Base-by-base conservation (phyloP, 495 filamentous ascomycete species). In the Cercophora sp. region DNA sequence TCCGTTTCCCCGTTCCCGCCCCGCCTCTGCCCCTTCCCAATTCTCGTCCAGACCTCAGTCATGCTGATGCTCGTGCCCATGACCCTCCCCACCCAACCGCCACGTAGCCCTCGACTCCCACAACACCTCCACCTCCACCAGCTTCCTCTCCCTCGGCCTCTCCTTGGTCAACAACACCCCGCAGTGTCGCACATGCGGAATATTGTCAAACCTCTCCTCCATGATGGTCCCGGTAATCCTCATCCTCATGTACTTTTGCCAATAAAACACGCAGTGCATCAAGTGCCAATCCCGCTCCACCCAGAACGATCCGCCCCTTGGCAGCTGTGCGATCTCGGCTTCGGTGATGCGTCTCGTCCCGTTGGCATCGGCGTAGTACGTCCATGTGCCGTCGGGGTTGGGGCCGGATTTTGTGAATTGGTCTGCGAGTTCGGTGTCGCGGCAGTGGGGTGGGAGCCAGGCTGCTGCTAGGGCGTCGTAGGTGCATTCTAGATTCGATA, bases 391-490 rank as follows among this genome's bases (percentile, higher is more conserved):
- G 40, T 43, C 26, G 2, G 20, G 16, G 5, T 22, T 22, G 6
- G 40, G 40, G 20, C 40, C 40, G 40, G 40, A 23, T 6, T 22
- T 18, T 18, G 2, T 15, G 40, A 43, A 43, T 6, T 43, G 19
- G 2, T 18, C 20, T 6, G 40, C 26, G 20, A 43, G 40, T 11
- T 18, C 40, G 16, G 8, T 10, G 20, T 43, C 40, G 4, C 40
- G 40, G 40, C 40, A 43, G 22, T 43, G n/a, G 4, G 40, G 20
- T 1, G 40, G 40, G 20, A 43, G 40, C 40, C 40, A 43, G 20
- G 40, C 40, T 22, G 40, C n/a, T 4, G 40, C 18, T 11, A 43
- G 40, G 6, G 40, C 20, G 40, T 43, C 40, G 20, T 43, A 43
- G 2, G 18, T 43, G 40, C 40, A 43, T 11, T 43, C 23, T 18